Conservation (phyloP, 331 rosid species). For the Malus hybrid region DNA sequence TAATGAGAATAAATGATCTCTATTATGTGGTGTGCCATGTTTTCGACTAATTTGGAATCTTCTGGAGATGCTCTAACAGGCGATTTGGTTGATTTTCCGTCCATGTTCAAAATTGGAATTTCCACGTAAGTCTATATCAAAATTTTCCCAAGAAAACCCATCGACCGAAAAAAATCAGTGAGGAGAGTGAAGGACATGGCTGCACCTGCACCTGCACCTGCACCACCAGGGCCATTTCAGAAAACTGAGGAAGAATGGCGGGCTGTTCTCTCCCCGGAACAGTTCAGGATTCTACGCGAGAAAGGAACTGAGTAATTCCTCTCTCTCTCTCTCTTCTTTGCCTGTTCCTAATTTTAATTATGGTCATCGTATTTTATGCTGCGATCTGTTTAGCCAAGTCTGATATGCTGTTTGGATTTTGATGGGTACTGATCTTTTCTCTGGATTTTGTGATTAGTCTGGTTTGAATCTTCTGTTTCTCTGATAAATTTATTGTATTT, state of each 20-base stretch:
- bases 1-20: too few species aligned
- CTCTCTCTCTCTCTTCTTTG: not conserved
- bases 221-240: slow-evolving; percentile 21
- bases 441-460: not conserved
- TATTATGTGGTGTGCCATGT: too few species aligned
- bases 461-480: not conserved
- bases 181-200: not conserved
- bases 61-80: too few species aligned
- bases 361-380: not conserved
- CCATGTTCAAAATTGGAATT: slow-evolving; percentile 19
- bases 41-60: too few species aligned
- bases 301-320: slow-evolving; percentile 67
- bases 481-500: not conserved
- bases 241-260: slow-evolving; percentile 80
- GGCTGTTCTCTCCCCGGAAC: slow-evolving; percentile 70
- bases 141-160: not conserved
- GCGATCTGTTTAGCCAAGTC: not conserved
- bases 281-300: slow-evolving; percentile 74
- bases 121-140: not conserved
- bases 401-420: too few species aligned
- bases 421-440: not conserved
- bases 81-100: slow-evolving; percentile 17
- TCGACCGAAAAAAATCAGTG: not conserved
- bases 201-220: too few species aligned
- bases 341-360: not conserved